These are phyloP conservation scores for Globisporangium alternatum DNA, from an alignment of 352 stramenopile genomes.

Conservation along the genomic window DNA sequence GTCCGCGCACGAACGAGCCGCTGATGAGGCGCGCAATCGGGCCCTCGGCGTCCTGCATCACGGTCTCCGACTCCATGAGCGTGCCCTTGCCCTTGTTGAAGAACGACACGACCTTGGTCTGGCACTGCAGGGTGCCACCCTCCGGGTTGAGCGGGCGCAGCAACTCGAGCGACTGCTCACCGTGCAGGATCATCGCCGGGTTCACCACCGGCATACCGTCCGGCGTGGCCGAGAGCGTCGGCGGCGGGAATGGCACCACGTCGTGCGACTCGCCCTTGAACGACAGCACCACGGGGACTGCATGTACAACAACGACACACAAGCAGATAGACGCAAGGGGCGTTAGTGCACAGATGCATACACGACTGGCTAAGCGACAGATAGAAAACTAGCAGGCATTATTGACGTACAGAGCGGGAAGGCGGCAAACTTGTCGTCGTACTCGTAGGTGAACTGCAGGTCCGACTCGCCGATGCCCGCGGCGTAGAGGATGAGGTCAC, in stretches of 20 bases:
- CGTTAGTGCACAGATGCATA: neutral
- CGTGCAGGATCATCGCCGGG: conserved; percentile 82
- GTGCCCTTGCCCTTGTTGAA: conserved; percentile 81
- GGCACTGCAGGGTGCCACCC: conserved; percentile 48
- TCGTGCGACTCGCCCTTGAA: conserved; percentile 89
- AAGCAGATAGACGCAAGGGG: neutral
- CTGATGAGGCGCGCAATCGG: conserved; percentile 70
- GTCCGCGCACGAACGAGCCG: conserved; percentile 78
- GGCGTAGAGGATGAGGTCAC: conserved; percentile 88
- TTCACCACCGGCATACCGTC: conserved; percentile 78
- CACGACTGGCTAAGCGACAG: neutral
- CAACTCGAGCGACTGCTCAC: conserved; percentile 84
- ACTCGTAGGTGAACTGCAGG: conserved; percentile 90
- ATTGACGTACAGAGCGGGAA: conserved; percentile 71
- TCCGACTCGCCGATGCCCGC: conserved; percentile 84
- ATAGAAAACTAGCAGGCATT: neutral
- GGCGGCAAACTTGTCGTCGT: conserved; percentile 75
- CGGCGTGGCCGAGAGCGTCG: conserved; percentile 48
- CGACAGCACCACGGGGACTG: conserved; percentile 75
- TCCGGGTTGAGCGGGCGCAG: conserved; percentile 59
- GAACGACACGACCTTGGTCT: conserved; percentile 79
- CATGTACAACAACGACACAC: neutral
- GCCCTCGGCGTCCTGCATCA: conserved; percentile 66
- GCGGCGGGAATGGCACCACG: conserved; percentile 84
- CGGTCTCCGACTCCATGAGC: conserved; percentile 84